Percentiles rank a stretch among this genome's conserved stretches.
phyloP scores from a whole-genome alignment of 2,329 filamentous ascomycete genomes.

The Hymenoscyphus scutula region DNA sequence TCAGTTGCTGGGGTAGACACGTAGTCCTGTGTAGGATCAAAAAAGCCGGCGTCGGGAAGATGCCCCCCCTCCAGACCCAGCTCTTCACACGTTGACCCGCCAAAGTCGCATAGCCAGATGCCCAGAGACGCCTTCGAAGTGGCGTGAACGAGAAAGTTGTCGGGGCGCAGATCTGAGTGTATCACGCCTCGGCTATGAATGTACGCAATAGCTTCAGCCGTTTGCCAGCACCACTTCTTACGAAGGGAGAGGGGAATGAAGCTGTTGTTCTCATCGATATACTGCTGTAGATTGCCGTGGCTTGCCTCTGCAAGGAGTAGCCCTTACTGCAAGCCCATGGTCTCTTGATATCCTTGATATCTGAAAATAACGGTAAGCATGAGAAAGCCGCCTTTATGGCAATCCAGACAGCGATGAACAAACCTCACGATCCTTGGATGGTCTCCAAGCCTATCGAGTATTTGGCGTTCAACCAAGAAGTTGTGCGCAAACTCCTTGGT shows the following conservation, averaged over 20 bases:
- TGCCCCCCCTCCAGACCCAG: slow-evolving; percentile 32
- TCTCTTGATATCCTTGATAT: not conserved
- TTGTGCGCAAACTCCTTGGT: not conserved
- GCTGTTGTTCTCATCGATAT: slow-evolving; percentile 26
- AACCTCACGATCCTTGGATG: slow-evolving; percentile 13
- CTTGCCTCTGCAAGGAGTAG: slow-evolving; percentile 26
- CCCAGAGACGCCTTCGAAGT: slow-evolving; percentile 27
- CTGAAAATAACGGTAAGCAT: not conserved
- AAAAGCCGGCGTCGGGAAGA: slow-evolving; percentile 34
- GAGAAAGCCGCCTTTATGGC: not conserved
- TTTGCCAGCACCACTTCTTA: slow-evolving; percentile 34
- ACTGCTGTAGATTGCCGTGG: slow-evolving; percentile 24
- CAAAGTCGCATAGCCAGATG: slow-evolving; percentile 38
- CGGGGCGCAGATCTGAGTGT: slow-evolving; percentile 37
- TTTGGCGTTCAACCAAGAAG: slow-evolving; percentile 9
- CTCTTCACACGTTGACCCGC: slow-evolving; percentile 35
- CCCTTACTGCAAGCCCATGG: slow-evolving; percentile 9
- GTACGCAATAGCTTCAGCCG: slow-evolving; percentile 33
- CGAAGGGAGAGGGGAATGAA: slow-evolving; percentile 24
- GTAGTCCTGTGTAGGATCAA: slow-evolving; percentile 21
- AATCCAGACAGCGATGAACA: not conserved
- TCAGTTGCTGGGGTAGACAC: slow-evolving; percentile 22
- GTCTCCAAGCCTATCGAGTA: slow-evolving; percentile 7
- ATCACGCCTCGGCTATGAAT: slow-evolving; percentile 36
- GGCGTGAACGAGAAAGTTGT: slow-evolving; percentile 36